Percentiles rank a stretch among this genome's conserved stretches.
phyloP scores from a whole-genome alignment of 495 filamentous ascomycete species.

The Neurospora sp. region DNA sequence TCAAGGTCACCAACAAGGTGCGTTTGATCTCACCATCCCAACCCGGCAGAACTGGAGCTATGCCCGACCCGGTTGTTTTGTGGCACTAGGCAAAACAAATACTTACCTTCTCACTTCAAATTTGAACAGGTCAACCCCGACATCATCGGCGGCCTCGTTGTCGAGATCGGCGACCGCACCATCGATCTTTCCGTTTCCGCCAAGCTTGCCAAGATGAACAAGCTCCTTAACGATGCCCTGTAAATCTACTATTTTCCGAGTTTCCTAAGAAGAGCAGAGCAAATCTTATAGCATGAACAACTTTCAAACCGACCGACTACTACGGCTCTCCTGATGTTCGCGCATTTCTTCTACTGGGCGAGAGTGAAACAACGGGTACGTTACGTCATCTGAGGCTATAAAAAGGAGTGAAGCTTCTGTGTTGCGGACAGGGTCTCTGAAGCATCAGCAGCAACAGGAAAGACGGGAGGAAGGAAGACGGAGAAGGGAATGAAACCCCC shows the following conservation, averaged over 20 bases:
- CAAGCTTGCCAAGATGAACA: constrained; percentile 97
- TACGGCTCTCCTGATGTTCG: background rate
- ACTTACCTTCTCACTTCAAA: background rate
- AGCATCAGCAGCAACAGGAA: background rate
- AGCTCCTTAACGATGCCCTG: constrained; percentile 89
- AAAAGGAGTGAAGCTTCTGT: background rate
- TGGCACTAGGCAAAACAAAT: background rate
- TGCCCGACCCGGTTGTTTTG: background rate
- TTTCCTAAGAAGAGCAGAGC: background rate
- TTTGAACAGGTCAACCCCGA: constrained; percentile 72
- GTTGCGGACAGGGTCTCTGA: background rate
- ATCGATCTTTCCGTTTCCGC: constrained; percentile 93
- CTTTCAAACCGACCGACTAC: background rate
- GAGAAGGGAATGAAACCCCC: background rate
- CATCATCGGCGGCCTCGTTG: constrained; percentile 84
- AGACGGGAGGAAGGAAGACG: background rate
- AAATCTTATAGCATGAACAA: background rate
- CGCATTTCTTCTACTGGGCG: background rate
- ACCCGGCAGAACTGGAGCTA: background rate
- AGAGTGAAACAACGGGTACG: background rate
- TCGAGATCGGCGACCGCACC: constrained; percentile 95
- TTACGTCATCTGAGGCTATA: background rate
- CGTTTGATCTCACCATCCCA: constrained; percentile 10
- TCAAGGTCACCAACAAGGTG: constrained; percentile 91
- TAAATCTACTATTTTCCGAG: constrained; percentile 46